phyloP scores from a whole-genome alignment of 805 yeast species.

The Kluyveromyces nonfermentans region DNA sequence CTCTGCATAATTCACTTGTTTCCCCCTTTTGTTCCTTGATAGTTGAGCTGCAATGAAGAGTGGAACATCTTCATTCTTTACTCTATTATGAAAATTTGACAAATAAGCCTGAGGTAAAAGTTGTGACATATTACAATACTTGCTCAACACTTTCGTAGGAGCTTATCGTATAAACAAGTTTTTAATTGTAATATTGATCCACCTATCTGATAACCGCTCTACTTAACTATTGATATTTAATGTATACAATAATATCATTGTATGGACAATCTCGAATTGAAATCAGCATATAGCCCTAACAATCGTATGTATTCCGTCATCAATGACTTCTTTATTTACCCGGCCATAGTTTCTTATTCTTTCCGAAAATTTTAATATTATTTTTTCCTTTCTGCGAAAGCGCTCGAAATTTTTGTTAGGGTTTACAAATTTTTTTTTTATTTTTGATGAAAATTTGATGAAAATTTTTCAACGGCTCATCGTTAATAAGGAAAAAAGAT shows the following conservation, averaged over 20 bases:
- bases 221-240: too few relatives aligned
- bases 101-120: conserved; percentile 66
- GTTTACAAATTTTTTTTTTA: background rate
- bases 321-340: background rate
- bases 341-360: background rate
- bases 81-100: conserved; percentile 63
- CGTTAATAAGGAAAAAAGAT: background rate
- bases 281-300: background rate
- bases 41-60: conserved; percentile 65
- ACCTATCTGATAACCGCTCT: background rate
- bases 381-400: background rate
- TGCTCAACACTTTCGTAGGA: background rate
- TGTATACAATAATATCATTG: too few relatives aligned
- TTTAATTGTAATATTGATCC: too few relatives aligned
- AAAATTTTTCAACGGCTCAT: background rate
- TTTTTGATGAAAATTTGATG: background rate
- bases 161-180: too few relatives aligned
- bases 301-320: background rate
- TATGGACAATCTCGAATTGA: background rate
- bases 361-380: background rate
- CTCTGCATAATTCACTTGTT: conserved; percentile 74
- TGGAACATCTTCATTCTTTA: conserved; percentile 66
- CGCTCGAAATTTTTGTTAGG: background rate
- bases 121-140: conserved; percentile 12
- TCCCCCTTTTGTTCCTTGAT: conserved; percentile 69